phyloP scores from a whole-genome alignment of 2,329 filamentous ascomycete genomes.

The Trichoderma atrobrunneum region DNA sequence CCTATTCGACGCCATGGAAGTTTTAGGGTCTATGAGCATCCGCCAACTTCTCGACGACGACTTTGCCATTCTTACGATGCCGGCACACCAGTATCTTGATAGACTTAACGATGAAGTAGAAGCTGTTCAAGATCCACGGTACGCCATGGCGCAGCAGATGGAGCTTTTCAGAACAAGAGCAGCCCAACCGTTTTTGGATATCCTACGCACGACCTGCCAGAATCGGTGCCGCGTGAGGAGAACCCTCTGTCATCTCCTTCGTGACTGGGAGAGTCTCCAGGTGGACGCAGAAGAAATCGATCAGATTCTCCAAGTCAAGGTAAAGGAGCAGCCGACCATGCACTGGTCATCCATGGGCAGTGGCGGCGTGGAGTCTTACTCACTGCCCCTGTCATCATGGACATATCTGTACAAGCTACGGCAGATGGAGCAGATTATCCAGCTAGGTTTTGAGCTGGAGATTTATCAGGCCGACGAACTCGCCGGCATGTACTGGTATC shows the following conservation, averaged over 20 bases:
- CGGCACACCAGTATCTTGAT: slow-evolving; percentile 68
- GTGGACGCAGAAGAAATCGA: slow-evolving; percentile 77
- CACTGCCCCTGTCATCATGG: slow-evolving; percentile 82
- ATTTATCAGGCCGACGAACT: slow-evolving; percentile 86
- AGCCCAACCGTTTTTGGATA: slow-evolving; percentile 73
- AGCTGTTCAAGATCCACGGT: slow-evolving; percentile 67
- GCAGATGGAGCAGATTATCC: slow-evolving; percentile 81
- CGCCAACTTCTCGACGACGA: slow-evolving; percentile 78
- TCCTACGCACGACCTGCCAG: slow-evolving; percentile 81
- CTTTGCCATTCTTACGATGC: slow-evolving; percentile 72
- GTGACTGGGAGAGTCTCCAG: slow-evolving; percentile 82
- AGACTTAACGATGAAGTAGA: slow-evolving; percentile 75
- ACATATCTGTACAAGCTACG: slow-evolving; percentile 85
- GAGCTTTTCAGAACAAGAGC: slow-evolving; percentile 63
- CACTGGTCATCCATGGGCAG: slow-evolving; percentile 37
- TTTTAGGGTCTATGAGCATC: slow-evolving; percentile 66
- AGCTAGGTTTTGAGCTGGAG: slow-evolving; percentile 91
- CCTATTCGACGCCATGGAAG: slow-evolving; percentile 68
- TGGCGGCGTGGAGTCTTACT: slow-evolving; percentile 53
- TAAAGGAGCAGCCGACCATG: slow-evolving; percentile 58
- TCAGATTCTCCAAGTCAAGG: slow-evolving; percentile 59
- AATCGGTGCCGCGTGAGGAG: slow-evolving; percentile 88
- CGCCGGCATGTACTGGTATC: slow-evolving; percentile 86
- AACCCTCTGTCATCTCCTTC: slow-evolving; percentile 78
- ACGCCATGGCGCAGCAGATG: slow-evolving; percentile 70